Percentiles rank a stretch among this genome's conserved stretches.
Conservation (phyloP, 306 rosid genomes). For the Luffa aegyptiaca region DNA sequence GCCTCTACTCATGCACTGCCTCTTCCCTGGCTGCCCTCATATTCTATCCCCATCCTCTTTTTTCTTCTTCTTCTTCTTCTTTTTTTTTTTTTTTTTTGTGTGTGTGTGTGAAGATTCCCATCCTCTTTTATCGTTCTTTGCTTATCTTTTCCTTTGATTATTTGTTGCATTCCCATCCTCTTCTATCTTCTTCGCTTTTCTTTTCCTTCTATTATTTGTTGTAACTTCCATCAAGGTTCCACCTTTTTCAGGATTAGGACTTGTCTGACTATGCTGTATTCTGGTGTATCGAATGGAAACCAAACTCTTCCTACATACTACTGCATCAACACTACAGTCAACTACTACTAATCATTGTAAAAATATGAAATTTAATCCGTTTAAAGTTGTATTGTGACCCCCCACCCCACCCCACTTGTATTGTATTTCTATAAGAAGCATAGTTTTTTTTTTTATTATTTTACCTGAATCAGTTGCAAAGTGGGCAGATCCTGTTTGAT, state of each 20-base stretch:
- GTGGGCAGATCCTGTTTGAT: neutral
- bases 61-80: neutral
- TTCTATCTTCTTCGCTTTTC: neutral
- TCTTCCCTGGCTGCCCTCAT: constrained; percentile 80
- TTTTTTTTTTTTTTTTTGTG: neutral
- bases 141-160: neutral
- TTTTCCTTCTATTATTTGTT: neutral
- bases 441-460: neutral
- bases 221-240: neutral
- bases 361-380: neutral
- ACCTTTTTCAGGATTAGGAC: neutral
- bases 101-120: too few species aligned
- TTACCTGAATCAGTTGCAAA: neutral
- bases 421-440: neutral
- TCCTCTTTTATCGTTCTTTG: neutral
- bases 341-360: neutral
- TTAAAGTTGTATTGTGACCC: neutral
- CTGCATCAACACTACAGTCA: neutral
- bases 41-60: neutral
- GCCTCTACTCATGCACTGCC: constrained; percentile 91
- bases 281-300: neutral
- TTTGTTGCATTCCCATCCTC: neutral
- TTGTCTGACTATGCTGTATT: neutral
- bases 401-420: too few species aligned
- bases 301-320: neutral